A percentile compares a stretch with the other conserved stretches of the same genome.
These are phyloP conservation scores for Sonneratia alba DNA, from an alignment of 345 rosid genomes.

Conservation along the genomic window DNA sequence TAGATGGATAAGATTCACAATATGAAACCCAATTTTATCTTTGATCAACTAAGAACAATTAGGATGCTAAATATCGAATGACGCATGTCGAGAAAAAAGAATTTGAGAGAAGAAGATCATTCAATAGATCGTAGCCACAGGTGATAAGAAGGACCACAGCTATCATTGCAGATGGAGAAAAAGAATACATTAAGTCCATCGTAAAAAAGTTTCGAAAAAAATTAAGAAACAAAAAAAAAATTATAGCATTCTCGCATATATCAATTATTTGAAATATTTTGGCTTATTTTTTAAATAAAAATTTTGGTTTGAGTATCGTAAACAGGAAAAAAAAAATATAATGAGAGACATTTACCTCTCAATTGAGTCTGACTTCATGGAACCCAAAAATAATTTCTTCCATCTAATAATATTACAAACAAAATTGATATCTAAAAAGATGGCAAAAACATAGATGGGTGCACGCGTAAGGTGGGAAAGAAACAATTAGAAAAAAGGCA, in stretches of 20 bases:
- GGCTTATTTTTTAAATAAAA: no score
- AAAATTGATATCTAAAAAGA: not conserved
- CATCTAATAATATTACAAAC: not conserved
- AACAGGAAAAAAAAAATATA: not conserved
- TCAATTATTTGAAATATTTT: no score
- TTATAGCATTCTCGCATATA: no score
- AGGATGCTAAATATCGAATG: no score
- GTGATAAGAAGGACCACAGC: constrained; percentile 1
- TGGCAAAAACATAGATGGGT: not conserved
- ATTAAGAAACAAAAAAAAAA: not conserved
- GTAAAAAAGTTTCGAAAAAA: not conserved
- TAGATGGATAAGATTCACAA: no score
- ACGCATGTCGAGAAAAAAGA: not conserved
- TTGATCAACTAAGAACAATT: no score
- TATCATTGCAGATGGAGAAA: constrained; percentile 2
- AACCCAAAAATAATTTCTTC: not conserved
- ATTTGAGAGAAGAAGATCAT: not conserved
- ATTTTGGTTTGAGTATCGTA: no score
- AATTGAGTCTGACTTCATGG: no score
- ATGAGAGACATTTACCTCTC: not conserved
- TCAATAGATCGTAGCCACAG: not conserved
- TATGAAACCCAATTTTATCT: no score
- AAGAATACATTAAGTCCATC: not conserved
- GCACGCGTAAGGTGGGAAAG: not conserved
- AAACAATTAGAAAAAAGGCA: no score